Percentiles rank a stretch among this genome's conserved stretches.
Evolutionary conservation across 192 early-diverging fungal genomes (phyloP).

Genomic region (Chytriomyces hyalinus): DNA sequence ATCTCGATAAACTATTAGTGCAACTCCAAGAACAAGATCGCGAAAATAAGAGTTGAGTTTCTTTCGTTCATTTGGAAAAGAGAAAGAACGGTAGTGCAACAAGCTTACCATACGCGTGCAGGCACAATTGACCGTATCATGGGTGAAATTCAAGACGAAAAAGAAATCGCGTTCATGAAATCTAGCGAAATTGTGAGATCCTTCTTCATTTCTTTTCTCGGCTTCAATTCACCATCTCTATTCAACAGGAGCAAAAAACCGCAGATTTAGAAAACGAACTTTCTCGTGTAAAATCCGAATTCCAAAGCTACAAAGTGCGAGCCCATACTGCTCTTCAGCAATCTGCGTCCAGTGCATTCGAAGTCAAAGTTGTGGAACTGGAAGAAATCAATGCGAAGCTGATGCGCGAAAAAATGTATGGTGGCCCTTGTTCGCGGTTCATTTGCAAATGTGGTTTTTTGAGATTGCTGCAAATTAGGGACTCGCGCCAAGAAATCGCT

Average conservation of each 20-base stretch:
- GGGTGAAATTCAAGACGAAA: conserved; percentile 21
- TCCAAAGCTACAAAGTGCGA: conserved; percentile 36
- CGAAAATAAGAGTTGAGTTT: conserved; percentile 23
- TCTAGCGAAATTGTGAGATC: conserved; percentile 1
- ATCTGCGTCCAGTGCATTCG: conserved; percentile 8
- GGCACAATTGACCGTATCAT: conserved; percentile 13
- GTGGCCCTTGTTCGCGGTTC: not conserved
- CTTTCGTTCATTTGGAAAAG: not conserved
- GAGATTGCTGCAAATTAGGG: conserved; percentile 13
- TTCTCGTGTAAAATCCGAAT: conserved; percentile 25
- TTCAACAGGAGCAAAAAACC: conserved; percentile 16
- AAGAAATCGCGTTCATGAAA: conserved; percentile 25
- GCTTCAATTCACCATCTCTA: not conserved
- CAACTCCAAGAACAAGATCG: conserved; percentile 2
- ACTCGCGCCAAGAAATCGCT: conserved; percentile 13
- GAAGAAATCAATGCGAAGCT: conserved; percentile 29
- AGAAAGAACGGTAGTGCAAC: not conserved
- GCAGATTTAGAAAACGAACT: conserved; percentile 10
- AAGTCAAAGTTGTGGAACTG: conserved; percentile 27
- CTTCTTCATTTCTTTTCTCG: not conserved
- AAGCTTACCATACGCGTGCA: not conserved
- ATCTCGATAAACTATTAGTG: not conserved
- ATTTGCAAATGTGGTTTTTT: not conserved
- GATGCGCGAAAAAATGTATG: conserved; percentile 30
- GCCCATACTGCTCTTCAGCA: conserved; percentile 38